These are phyloP conservation scores for Fusarium tuaranense DNA, from an alignment of 2,329 filamentous ascomycete genomes.

Conservation along the genomic window DNA sequence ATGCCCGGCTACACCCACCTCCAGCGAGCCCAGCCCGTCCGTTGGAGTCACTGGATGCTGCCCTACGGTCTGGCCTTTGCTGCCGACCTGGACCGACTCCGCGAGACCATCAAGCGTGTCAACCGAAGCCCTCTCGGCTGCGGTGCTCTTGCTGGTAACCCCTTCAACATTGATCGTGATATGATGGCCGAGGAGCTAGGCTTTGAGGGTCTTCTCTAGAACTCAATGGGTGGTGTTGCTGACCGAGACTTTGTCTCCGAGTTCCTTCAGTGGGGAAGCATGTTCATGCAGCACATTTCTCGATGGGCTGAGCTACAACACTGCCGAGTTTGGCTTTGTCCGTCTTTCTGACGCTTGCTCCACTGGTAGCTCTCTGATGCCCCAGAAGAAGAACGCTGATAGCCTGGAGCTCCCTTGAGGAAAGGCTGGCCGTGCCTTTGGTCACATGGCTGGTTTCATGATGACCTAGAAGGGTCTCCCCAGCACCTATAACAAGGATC, in stretches of 20 bases:
- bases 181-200: not conserved
- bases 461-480: constrained; percentile 79
- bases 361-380: constrained; percentile 82
- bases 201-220: not conserved
- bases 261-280: constrained; percentile 82
- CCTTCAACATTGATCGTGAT: not conserved
- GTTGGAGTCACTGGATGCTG: constrained; percentile 86
- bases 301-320: constrained; percentile 75
- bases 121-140: constrained; percentile 79
- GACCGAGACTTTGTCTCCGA: constrained; percentile 88
- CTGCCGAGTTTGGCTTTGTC: constrained; percentile 81
- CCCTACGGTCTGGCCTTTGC: constrained; percentile 79
- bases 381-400: constrained; percentile 75
- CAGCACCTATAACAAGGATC: constrained; percentile 89
- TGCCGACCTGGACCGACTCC: constrained; percentile 80
- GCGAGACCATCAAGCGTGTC: constrained; percentile 78
- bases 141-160: constrained; percentile 67
- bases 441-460: constrained; percentile 82
- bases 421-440: constrained; percentile 81
- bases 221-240: constrained; percentile 77
- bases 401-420: constrained; percentile 77
- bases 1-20: constrained; percentile 94
- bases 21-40: constrained; percentile 82
- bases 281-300: constrained; percentile 83
- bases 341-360: constrained; percentile 82